Evolutionary conservation across 768 basidiomycete genomes (phyloP), one percentile per base, ranked within the genome.

Genomic region (Mrakia frigida): DNA sequence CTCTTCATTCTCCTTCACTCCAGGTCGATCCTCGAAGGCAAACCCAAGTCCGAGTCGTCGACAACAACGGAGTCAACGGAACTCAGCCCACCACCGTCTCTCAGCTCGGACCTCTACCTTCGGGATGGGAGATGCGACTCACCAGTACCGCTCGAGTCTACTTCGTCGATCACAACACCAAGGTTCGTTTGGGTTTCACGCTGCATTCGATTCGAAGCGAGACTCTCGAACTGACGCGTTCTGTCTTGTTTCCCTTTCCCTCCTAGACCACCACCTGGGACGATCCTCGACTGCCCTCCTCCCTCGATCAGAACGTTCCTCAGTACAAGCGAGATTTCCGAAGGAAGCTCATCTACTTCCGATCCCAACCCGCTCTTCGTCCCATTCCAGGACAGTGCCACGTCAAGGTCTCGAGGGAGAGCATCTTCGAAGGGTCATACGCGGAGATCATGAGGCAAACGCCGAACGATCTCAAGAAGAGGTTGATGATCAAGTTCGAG

Each of bases 291-390:
- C 83, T 94, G 72, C 97, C 97, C 16, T 97, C 95, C 16, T 92
- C 94, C 59, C 86, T 98, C 78, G 97, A 98, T 83, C 88, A 93
- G 63, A 98, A 97, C 81, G 96, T 98, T 1, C 97, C 97, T 25
- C 97, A 99, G 85, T 98, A 98, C 88, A 98, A 99, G 87, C 94
- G 97, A 63, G 97, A 99, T 86, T 99, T 99, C 87, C 88, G 97
- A 80, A 88, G 97, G 85, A 99, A 99, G 85, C 91, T 99, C 79
- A 98, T 99, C 79, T 99, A 99, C 85, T 99, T 99, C 91, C 88
- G 97, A 80, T 94, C 92, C 81, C 97, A 99, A 83, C 97, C 97
- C 71, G 95, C 95, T 9, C 92, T 99, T 88, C 91, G 97, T 78
- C 92, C 95, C 13, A 95, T 96, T 83, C 96, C 97, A 41, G 97